Evolutionary conservation across 202 grass and related monocot genomes (phyloP), one percentile per base, ranked within the genome.

Genomic region (Dendrocalamus latiflorus): DNA sequence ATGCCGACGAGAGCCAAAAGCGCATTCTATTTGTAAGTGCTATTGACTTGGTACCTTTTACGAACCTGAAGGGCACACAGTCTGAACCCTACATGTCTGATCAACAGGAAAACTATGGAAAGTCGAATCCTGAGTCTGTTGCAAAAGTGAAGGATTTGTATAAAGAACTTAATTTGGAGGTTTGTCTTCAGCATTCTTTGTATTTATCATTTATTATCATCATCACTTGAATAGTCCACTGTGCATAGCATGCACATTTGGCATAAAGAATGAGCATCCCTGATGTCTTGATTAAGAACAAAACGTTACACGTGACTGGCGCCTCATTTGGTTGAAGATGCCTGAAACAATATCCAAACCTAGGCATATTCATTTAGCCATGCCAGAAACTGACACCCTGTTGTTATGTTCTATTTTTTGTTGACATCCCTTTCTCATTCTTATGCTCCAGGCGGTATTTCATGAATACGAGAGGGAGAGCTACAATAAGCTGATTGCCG

Each of bases 81-180:
- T 58, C 53, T 79, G 47, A 83, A 53, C 18, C 60, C 20, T 44
- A 54, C 36, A 63, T 83, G 20, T 48, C 15, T 74, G 45, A 5
- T 21, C 16, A 8, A 64, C 85, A 93, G 95, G 93, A 95, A 78
- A 93, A 93, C 76, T 98, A 98, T 84, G 95, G 95, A 77, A 95
- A 98, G 74, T 34, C 85, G n/a, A 87, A 95, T 76, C 80, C 91
- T 13, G 78, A 21, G 6, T 90, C 85, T 91, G 91, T 98, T 93
- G 92, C 89, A 71, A 98, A 95, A 78, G 95, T 98, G 85, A 98
- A 98, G 70, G 83, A 48, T 84, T 72, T 98, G 85, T 98, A 98
- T 79, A 90, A 82, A 68, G 91, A 98, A 74, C 93, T 98, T 47
- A 81, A 93, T 71, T 89, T 98, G 48, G 86, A 98, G 95, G 95